A percentile compares a stretch with the other conserved stretches of the same genome.
phyloP scores from a whole-genome alignment of 2,329 filamentous ascomycete genomes.

The Penicillium aurantiogriseum region DNA sequence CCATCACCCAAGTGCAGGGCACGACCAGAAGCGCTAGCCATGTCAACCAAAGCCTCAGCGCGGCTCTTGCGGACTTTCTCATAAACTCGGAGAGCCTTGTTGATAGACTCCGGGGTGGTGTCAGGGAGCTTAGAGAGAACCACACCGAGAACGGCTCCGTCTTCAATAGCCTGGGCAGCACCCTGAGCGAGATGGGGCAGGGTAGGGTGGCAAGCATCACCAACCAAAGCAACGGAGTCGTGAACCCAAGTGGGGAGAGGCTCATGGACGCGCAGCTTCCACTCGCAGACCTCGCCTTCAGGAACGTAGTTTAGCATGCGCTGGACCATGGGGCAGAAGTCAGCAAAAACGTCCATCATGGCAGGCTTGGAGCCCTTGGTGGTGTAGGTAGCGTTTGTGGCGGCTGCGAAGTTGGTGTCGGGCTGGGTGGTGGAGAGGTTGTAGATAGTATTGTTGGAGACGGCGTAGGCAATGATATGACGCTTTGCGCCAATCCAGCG shows the following conservation, averaged over 20 bases:
- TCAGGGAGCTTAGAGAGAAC: slow-evolving; percentile 52
- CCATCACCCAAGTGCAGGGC: slow-evolving; percentile 58
- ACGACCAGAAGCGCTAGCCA: slow-evolving; percentile 56
- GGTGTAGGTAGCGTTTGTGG: slow-evolving; percentile 61
- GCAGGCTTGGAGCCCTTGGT: slow-evolving; percentile 60
- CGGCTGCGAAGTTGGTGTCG: slow-evolving; percentile 58
- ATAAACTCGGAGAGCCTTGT: slow-evolving; percentile 56
- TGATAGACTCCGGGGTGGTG: slow-evolving; percentile 47
- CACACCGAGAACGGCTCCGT: slow-evolving; percentile 57
- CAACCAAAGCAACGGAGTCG: slow-evolving; percentile 53
- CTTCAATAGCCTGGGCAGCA: slow-evolving; percentile 64
- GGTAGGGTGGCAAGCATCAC: slow-evolving; percentile 63
- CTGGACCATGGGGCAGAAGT: slow-evolving; percentile 62
- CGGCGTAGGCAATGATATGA: slow-evolving; percentile 67
- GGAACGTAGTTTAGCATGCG: slow-evolving; percentile 61
- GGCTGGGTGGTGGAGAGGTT: slow-evolving; percentile 65
- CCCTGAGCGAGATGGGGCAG: slow-evolving; percentile 64
- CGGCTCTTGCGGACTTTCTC: slow-evolving; percentile 57
- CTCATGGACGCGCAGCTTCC: slow-evolving; percentile 62
- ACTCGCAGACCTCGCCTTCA: slow-evolving; percentile 65
- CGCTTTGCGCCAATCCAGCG: slow-evolving; percentile 66
- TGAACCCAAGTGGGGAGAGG: slow-evolving; percentile 63
- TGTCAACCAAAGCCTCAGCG: slow-evolving; percentile 56
- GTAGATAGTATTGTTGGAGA: slow-evolving; percentile 63
- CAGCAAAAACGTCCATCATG: slow-evolving; percentile 59